A percentile compares a stretch with the other conserved stretches of the same genome.
phyloP scores from a whole-genome alignment of 179 eudicot genomes.

The Silene coronaria region DNA sequence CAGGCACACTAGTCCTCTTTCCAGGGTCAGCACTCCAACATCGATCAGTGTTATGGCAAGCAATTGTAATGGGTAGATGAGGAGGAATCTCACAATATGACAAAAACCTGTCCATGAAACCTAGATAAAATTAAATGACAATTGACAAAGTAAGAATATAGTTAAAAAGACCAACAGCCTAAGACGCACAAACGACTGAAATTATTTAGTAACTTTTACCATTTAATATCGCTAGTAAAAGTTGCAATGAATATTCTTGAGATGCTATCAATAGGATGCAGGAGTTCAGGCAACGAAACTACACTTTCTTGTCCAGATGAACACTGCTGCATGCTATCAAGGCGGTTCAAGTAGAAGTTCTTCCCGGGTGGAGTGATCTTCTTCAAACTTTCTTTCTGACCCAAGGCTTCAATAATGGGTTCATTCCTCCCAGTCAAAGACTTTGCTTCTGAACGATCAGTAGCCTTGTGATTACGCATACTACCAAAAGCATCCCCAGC shows the following conservation, averaged over 20 bases:
- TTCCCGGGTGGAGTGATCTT: constrained; percentile 54
- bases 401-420: constrained; percentile 10
- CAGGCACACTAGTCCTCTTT: constrained; percentile 55
- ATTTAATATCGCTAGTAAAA: constrained; percentile 69
- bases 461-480: constrained; percentile 2
- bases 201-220: constrained; percentile 40
- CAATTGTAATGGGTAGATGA: constrained; percentile 70
- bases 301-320: constrained; percentile 33
- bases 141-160: background rate
- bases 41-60: constrained; percentile 70
- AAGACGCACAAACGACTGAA: constrained; percentile 3
- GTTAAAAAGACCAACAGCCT: background rate
- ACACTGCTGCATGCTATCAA: constrained; percentile 38
- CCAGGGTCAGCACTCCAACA: constrained; percentile 72
- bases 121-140: constrained; percentile 11
- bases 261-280: constrained; percentile 67
- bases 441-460: constrained; percentile 8
- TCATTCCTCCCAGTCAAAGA: constrained; percentile 18
- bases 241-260: constrained; percentile 68
- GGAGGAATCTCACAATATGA: constrained; percentile 68
- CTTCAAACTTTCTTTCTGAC: constrained; percentile 23
- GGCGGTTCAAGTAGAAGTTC: constrained; percentile 65
- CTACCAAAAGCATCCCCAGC: constrained; percentile 8
- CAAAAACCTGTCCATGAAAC: constrained; percentile 55
- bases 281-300: constrained; percentile 68